Conservation (phyloP, 768 basidiomycete genomes). For the Dacryopinax primogenitus region DNA sequence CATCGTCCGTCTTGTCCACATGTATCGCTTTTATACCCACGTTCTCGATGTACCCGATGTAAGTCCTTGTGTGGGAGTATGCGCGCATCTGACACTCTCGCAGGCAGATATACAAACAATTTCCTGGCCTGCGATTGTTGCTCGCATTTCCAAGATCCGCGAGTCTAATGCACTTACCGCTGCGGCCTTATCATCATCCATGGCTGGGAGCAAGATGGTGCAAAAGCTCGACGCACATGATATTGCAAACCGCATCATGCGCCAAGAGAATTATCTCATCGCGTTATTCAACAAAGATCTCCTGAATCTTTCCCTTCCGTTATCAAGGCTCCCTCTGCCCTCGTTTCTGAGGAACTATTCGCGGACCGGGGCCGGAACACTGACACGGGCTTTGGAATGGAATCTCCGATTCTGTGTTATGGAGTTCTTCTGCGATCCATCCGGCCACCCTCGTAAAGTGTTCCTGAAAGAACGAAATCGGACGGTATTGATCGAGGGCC, state of each 20-base stretch:
- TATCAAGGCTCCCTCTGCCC: constrained; percentile 63
- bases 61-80: constrained; percentile 21
- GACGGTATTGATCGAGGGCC: constrained; percentile 70
- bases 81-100: constrained; percentile 15
- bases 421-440: constrained; percentile 86
- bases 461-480: constrained; percentile 82
- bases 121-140: constrained; percentile 89
- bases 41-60: constrained; percentile 92
- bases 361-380: constrained; percentile 25
- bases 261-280: constrained; percentile 97
- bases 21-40: constrained; percentile 94
- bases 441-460: constrained; percentile 78
- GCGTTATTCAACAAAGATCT: constrained; percentile 96
- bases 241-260: constrained; percentile 92
- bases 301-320: constrained; percentile 71
- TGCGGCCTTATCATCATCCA: constrained; percentile 40
- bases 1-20: constrained; percentile 68
- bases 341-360: constrained; percentile 46
- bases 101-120: constrained; percentile 97
- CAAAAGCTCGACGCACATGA: constrained; percentile 89
- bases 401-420: constrained; percentile 91
- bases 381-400: constrained; percentile 93
- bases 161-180: constrained; percentile 90
- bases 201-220: constrained; percentile 30
- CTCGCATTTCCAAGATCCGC: constrained; percentile 75